These are phyloP conservation scores for Phaffia australis DNA, from an alignment of 768 basidiomycete species.

Conservation along the genomic window DNA sequence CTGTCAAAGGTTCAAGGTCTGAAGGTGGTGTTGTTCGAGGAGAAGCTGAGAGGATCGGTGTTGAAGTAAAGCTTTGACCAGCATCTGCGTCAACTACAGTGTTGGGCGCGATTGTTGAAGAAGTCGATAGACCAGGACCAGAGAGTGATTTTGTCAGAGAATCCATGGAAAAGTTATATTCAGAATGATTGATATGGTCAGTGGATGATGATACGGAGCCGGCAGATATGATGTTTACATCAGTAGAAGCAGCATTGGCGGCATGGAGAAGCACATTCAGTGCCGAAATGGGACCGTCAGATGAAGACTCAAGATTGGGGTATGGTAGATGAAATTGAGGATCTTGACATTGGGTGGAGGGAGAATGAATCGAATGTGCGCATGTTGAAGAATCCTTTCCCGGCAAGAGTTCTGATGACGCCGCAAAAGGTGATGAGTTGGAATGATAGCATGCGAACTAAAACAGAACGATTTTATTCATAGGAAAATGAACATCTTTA, in stretches of 20 bases:
- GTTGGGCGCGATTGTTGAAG: conserved; percentile 1
- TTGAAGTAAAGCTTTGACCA: background rate
- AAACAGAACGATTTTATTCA: background rate
- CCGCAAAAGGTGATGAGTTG: background rate
- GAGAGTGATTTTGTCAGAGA: background rate
- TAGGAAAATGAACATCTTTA: background rate
- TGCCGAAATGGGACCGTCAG: background rate
- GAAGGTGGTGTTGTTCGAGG: background rate
- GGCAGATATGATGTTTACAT: background rate
- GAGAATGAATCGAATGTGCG: background rate
- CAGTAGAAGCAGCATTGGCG: background rate
- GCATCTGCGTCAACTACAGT: background rate
- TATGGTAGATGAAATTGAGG: background rate
- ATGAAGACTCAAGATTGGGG: background rate
- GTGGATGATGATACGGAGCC: background rate
- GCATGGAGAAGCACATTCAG: conserved; percentile 4
- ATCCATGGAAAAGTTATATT: background rate
- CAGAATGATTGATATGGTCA: background rate
- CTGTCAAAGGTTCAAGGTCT: background rate
- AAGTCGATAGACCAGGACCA: background rate
- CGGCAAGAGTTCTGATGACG: background rate
- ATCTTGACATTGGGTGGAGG: background rate
- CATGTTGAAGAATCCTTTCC: background rate
- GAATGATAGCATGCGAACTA: conserved; percentile 22
- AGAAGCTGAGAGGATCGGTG: background rate